Conservation (phyloP, 2,329 filamentous ascomycete species). For the Pezicula carpinea region DNA sequence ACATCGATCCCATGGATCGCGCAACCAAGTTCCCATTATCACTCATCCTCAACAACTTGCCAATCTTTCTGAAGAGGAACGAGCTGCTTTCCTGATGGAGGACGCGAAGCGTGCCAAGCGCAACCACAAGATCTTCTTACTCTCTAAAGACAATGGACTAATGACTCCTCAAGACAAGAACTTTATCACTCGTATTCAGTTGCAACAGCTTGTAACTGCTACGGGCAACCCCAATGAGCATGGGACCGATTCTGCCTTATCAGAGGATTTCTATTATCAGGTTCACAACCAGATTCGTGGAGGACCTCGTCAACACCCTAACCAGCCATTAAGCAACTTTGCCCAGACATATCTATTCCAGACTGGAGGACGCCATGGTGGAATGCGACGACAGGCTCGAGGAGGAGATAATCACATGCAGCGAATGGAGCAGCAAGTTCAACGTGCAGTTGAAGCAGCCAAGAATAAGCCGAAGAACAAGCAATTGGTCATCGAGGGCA, state of each 20-base stretch:
- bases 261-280: constrained; percentile 98
- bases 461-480: constrained; percentile 98
- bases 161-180: constrained; percentile 99
- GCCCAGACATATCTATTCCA: constrained; percentile 97
- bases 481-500: constrained; percentile 92
- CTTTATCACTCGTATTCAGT: constrained; percentile 95
- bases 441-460: constrained; percentile 91
- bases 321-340: constrained; percentile 91
- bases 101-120: constrained; percentile 94
- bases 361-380: constrained; percentile 78
- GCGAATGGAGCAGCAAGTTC: constrained; percentile 98
- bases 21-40: constrained; percentile 41
- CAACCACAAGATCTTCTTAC: constrained; percentile 94
- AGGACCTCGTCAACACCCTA: constrained; percentile 82
- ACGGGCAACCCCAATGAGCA: constrained; percentile 82
- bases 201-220: constrained; percentile 91
- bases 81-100: constrained; percentile 76
- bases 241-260: constrained; percentile 72
- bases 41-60: constrained; percentile 71
- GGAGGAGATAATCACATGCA: constrained; percentile 96
- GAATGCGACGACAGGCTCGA: constrained; percentile 68
- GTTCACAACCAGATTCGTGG: constrained; percentile 93
- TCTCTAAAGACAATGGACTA: constrained; percentile 90
- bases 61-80: constrained; percentile 78
- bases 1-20: constrained; percentile 25